Conservation (phyloP, 2,329 filamentous ascomycete species). For the Fonsecaea pugnacius region DNA sequence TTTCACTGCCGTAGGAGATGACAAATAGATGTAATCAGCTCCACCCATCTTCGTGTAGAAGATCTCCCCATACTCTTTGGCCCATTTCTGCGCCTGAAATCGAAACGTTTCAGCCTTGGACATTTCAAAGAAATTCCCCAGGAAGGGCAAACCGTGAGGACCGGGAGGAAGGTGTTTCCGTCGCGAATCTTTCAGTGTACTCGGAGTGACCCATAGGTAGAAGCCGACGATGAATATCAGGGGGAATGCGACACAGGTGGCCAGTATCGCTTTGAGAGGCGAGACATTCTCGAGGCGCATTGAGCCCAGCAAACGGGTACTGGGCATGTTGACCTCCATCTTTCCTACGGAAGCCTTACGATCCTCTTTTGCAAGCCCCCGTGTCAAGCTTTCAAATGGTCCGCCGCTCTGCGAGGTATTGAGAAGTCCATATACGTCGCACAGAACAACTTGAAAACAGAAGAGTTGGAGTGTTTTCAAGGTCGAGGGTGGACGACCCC, state of each 20-base stretch:
- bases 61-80: constrained; percentile 43
- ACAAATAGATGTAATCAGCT: constrained; percentile 47
- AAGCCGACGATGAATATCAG: constrained; percentile 30
- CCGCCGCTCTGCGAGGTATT: background rate
- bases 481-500: background rate
- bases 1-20: constrained; percentile 56
- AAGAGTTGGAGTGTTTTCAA: constrained; percentile 3
- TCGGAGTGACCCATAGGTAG: constrained; percentile 32
- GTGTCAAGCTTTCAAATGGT: constrained; percentile 6
- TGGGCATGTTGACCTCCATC: constrained; percentile 1
- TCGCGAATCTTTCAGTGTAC: constrained; percentile 36
- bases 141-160: constrained; percentile 29
- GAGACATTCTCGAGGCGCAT: constrained; percentile 28
- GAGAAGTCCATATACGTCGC: background rate
- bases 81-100: constrained; percentile 42
- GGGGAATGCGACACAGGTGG: constrained; percentile 42
- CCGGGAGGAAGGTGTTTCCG: constrained; percentile 31
- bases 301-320: background rate
- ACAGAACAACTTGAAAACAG: background rate
- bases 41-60: constrained; percentile 42
- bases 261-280: constrained; percentile 40
- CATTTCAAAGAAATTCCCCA: constrained; percentile 32
- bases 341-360: background rate
- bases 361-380: background rate
- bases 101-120: constrained; percentile 38